Conservation (phyloP, 208 protist species). For the Leishmania aethiopica region DNA sequence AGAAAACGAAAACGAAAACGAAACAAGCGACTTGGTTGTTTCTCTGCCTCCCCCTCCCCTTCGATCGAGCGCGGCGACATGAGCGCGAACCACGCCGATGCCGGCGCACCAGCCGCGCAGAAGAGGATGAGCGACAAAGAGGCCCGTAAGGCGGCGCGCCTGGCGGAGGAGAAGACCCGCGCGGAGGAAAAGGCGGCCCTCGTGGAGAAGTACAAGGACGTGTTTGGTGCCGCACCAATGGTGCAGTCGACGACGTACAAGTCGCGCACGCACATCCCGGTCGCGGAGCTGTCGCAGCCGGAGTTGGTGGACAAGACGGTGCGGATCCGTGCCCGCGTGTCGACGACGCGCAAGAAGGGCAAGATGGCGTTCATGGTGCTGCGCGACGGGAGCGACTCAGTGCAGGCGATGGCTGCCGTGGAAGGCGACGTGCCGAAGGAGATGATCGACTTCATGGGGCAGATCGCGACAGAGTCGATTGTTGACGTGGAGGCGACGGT, state of each 20-base stretch:
- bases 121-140: slow-evolving; percentile 82
- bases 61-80: slow-evolving; percentile 7
- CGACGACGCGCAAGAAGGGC: slow-evolving; percentile 90
- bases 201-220: slow-evolving; percentile 72
- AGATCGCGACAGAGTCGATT: slow-evolving; percentile 88
- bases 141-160: slow-evolving; percentile 79
- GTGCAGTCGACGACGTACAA: slow-evolving; percentile 84
- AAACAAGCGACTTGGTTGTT: too few relatives aligned
- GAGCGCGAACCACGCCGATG: slow-evolving; percentile 33
- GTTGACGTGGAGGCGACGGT: slow-evolving; percentile 87
- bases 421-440: slow-evolving; percentile 78
- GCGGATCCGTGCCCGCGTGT: slow-evolving; percentile 81
- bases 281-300: slow-evolving; percentile 49
- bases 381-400: slow-evolving; percentile 72
- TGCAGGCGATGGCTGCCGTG: slow-evolving; percentile 88
- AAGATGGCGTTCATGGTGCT: slow-evolving; percentile 93
- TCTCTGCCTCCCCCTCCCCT: neutral
- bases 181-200: slow-evolving; percentile 85
- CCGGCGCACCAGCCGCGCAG: slow-evolving; percentile 15
- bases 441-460: slow-evolving; percentile 92
- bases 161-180: slow-evolving; percentile 82
- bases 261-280: slow-evolving; percentile 44
- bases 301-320: slow-evolving; percentile 55
- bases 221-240: slow-evolving; percentile 75
- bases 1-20: too few relatives aligned